Evolutionary conservation across 1,284 basidiomycete species (phyloP).

Genomic region (Apiotrichum gamsii): DNA sequence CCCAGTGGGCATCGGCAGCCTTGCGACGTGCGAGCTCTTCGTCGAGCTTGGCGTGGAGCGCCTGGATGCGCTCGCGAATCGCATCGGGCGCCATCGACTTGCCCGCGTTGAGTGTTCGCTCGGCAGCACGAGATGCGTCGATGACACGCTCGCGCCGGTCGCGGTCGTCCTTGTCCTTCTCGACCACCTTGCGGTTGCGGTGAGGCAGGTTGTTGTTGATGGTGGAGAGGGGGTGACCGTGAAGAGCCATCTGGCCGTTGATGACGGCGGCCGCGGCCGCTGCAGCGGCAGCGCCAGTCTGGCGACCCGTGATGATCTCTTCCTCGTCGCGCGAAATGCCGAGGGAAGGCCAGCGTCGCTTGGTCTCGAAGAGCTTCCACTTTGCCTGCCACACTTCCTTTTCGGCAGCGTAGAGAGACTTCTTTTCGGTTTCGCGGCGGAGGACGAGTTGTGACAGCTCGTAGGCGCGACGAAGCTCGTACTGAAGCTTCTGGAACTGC

Average conservation of each 20-base stretch:
- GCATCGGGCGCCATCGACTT: conserved; percentile 38
- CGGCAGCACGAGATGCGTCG: conserved; percentile 26
- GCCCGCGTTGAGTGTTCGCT: conserved; percentile 21
- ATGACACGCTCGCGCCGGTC: conserved; percentile 36
- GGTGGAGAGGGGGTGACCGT: background rate
- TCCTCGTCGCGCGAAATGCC: conserved; percentile 75
- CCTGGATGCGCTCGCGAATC: conserved; percentile 55
- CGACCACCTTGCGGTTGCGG: conserved; percentile 24
- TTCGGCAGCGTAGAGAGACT: conserved; percentile 57
- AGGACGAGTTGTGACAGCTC: conserved; percentile 66
- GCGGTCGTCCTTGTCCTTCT: conserved; percentile 38
- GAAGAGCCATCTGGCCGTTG: conserved; percentile 7
- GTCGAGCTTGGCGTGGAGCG: conserved; percentile 64
- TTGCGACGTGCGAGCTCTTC: conserved; percentile 60
- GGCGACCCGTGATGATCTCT: conserved; percentile 49
- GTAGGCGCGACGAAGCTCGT: conserved; percentile 65
- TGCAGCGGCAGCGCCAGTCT: conserved; percentile 58
- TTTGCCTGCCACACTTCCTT: conserved; percentile 73
- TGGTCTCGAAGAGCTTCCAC: conserved; percentile 67
- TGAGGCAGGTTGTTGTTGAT: conserved; percentile 34
- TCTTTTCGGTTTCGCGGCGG: conserved; percentile 68
- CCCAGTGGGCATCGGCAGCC: conserved; percentile 66
- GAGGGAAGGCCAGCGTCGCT: conserved; percentile 64
- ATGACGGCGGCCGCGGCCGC: conserved; percentile 31
- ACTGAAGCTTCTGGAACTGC: conserved; percentile 71